These are phyloP conservation scores for Hibiscus trionum DNA, from an alignment of 345 rosid genomes.

Conservation along the genomic window DNA sequence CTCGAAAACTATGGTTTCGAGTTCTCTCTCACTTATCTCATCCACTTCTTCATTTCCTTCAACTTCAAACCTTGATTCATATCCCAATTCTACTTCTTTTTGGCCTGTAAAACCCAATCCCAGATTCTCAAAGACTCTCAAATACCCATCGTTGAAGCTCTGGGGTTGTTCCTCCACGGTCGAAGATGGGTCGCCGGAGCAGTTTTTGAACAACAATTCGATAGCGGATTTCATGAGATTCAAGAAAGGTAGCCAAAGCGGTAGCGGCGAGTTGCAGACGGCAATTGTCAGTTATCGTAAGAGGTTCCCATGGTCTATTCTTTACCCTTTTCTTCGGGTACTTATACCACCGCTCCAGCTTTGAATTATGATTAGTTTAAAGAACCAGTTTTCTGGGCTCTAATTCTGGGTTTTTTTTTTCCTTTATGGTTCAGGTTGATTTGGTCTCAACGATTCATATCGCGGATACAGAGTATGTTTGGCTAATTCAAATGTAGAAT, in stretches of 20 bases:
- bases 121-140: slow-evolving; percentile 6
- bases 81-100: slow-evolving; percentile 25
- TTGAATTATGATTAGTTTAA: neutral
- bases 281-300: slow-evolving; percentile 73
- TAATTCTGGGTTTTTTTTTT: neutral
- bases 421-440: slow-evolving; percentile 55
- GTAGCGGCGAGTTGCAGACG: slow-evolving; percentile 64
- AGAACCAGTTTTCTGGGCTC: neutral
- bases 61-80: slow-evolving; percentile 20
- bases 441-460: slow-evolving; percentile 91
- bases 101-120: slow-evolving; percentile 17
- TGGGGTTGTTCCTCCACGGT: slow-evolving; percentile 22
- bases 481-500: neutral
- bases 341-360: neutral
- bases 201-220: slow-evolving; percentile 49
- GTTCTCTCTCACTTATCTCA: slow-evolving; percentile 35
- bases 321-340: slow-evolving; percentile 76
- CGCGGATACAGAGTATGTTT: slow-evolving; percentile 77
- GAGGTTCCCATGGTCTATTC: slow-evolving; percentile 78
- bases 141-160: slow-evolving; percentile 13
- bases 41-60: slow-evolving; percentile 23
- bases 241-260: slow-evolving; percentile 29
- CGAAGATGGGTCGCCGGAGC: slow-evolving; percentile 43
- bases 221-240: slow-evolving; percentile 86
- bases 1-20: slow-evolving; percentile 39